phyloP scores from a whole-genome alignment of 176 grass and related monocot species.

The Puccinellia tenuiflora region DNA sequence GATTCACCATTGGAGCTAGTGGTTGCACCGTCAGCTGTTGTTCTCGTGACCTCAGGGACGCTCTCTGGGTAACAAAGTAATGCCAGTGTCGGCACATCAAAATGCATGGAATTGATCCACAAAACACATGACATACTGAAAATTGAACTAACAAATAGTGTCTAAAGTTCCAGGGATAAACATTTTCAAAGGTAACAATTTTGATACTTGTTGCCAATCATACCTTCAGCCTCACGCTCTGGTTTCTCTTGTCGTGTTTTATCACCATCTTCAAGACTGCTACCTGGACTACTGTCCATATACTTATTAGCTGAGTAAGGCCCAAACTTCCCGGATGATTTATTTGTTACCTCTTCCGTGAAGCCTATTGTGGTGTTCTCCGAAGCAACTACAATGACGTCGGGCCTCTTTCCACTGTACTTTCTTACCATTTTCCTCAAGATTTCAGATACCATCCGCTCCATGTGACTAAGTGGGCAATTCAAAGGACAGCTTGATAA shows the following conservation, averaged over 20 bases:
- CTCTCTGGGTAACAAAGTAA: slow-evolving; percentile 29
- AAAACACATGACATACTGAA: background rate
- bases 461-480: slow-evolving; percentile 86
- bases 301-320: slow-evolving; percentile 27
- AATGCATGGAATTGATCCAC: background rate
- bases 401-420: slow-evolving; percentile 91
- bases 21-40: slow-evolving; percentile 33
- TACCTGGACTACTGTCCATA: slow-evolving; percentile 32
- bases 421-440: slow-evolving; percentile 95
- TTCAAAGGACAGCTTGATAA: slow-evolving; percentile 86
- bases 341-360: slow-evolving; percentile 37
- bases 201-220: background rate
- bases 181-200: slow-evolving; percentile 1
- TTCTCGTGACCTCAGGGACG: slow-evolving; percentile 21
- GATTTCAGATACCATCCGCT: slow-evolving; percentile 82
- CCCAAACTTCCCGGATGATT: slow-evolving; percentile 59
- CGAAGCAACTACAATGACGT: slow-evolving; percentile 67
- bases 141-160: slow-evolving; percentile 10
- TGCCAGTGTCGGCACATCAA: background rate
- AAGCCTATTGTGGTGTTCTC: slow-evolving; percentile 57
- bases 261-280: slow-evolving; percentile 35
- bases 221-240: slow-evolving; percentile 56
- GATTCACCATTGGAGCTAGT: slow-evolving; percentile 44
- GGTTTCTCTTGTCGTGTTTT: slow-evolving; percentile 35
- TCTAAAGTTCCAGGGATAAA: background rate